Conservation (phyloP, 495 filamentous ascomycete species). For the Trichoderma virens region DNA sequence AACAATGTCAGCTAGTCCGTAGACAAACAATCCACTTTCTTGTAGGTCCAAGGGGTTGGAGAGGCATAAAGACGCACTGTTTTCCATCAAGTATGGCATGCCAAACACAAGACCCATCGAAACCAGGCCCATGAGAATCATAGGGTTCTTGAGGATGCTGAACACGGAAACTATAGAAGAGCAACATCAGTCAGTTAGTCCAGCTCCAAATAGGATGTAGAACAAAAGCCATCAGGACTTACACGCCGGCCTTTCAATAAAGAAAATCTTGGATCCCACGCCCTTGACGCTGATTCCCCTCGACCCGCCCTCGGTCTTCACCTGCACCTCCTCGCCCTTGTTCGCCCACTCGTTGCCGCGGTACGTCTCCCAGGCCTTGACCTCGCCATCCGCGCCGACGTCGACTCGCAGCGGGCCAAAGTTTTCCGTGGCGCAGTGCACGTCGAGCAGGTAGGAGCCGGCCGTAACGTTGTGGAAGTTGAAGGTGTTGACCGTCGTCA, state of each 20-base stretch:
- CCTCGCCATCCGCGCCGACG: slow-evolving; percentile 44
- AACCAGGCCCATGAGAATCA: slow-evolving; percentile 84
- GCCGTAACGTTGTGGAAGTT: slow-evolving; percentile 58
- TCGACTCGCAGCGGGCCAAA: slow-evolving; percentile 76
- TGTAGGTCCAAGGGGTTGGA: slow-evolving; percentile 6
- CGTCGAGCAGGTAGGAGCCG: slow-evolving; percentile 71
- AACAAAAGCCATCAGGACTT: slow-evolving; percentile 21
- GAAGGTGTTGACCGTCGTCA: slow-evolving; percentile 61
- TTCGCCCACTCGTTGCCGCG: slow-evolving; percentile 84
- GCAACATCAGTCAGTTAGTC: slow-evolving; percentile 10
- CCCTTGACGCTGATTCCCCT: slow-evolving; percentile 50
- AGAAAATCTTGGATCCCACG: slow-evolving; percentile 60
- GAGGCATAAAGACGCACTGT: slow-evolving; percentile 56
- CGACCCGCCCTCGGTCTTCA: slow-evolving; percentile 18
- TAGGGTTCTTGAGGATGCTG: slow-evolving; percentile 79
- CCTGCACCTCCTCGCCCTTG: slow-evolving; percentile 55
- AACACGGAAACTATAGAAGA: slow-evolving; percentile 40
- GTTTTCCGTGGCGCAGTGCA: slow-evolving; percentile 62
- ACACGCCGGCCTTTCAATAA: slow-evolving; percentile 66
- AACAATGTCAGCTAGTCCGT: not conserved
- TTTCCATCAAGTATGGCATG: slow-evolving; percentile 90
- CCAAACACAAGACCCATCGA: slow-evolving; percentile 75
- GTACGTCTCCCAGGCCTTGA: slow-evolving; percentile 75
- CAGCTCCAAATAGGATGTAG: not conserved
- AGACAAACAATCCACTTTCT: not conserved